phyloP scores from a whole-genome alignment of 495 filamentous ascomycete genomes.

The Aspergillus haitiensis region DNA sequence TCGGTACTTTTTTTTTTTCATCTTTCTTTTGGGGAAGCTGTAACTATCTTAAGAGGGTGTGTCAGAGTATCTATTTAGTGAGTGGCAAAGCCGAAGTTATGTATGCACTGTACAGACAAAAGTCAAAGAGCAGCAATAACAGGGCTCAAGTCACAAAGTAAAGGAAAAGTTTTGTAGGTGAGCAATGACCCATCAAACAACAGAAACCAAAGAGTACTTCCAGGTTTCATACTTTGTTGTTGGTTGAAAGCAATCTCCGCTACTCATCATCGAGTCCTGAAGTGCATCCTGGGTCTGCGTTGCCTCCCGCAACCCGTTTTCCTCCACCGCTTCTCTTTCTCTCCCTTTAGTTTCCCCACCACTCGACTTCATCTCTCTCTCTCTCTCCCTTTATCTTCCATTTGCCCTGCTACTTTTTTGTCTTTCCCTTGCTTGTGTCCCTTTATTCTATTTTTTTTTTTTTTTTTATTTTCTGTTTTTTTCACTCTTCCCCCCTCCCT shows the following conservation, averaged over 20 bases:
- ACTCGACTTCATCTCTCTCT: conserved; percentile 32
- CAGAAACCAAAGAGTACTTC: too few relatives aligned
- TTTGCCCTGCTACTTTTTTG: conserved; percentile 24
- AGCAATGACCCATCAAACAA: not conserved
- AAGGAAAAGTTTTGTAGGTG: not conserved
- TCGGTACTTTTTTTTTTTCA: not conserved
- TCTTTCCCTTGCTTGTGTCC: conserved; percentile 28
- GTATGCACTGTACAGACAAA: not conserved
- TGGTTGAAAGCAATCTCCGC: not conserved
- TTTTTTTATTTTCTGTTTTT: conserved; percentile 10
- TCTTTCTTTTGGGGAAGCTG: not conserved
- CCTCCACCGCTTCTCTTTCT: conserved; percentile 45
- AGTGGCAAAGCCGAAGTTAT: conserved; percentile 10
- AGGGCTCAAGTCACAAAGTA: not conserved
- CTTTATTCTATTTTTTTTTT: conserved; percentile 13
- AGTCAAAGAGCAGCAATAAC: too few relatives aligned
- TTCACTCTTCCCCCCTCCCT: not conserved
- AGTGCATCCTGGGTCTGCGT: conserved; percentile 34
- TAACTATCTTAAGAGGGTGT: too few relatives aligned
- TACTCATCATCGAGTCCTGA: conserved; percentile 22
- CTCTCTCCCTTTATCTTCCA: conserved; percentile 31
- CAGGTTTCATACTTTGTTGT: not conserved
- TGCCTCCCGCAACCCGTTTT: conserved; percentile 46
- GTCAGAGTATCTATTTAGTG: too few relatives aligned
- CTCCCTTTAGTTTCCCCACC: conserved; percentile 37